These are phyloP conservation scores for Clarireedia hainanense DNA, from an alignment of 2,329 filamentous ascomycete genomes.

Conservation along the genomic window DNA sequence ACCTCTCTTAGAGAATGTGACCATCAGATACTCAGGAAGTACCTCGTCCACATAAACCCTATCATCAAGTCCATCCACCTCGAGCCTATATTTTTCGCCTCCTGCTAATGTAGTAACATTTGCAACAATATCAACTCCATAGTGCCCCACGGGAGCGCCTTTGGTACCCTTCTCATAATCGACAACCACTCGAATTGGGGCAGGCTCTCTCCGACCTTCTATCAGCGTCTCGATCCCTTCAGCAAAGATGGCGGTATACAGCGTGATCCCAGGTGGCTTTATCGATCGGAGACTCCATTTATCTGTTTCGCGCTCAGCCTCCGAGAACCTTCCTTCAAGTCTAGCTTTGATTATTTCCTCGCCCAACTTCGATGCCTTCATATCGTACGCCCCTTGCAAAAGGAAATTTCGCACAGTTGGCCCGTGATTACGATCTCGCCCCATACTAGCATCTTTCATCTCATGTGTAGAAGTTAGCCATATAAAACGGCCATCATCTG, in stretches of 20 bases:
- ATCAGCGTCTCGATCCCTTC: slow-evolving; percentile 55
- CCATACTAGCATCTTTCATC: slow-evolving; percentile 46
- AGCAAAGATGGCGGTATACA: slow-evolving; percentile 65
- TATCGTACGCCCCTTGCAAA: slow-evolving; percentile 69
- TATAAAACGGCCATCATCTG: slow-evolving; percentile 52
- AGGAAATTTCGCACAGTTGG: slow-evolving; percentile 61
- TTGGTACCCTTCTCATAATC: slow-evolving; percentile 62
- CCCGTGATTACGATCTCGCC: slow-evolving; percentile 40
- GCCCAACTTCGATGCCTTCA: slow-evolving; percentile 64
- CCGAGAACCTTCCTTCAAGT: slow-evolving; percentile 76
- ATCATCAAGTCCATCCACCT: slow-evolving; percentile 59
- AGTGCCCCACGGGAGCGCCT: slow-evolving; percentile 57
- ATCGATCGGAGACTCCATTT: slow-evolving; percentile 73
- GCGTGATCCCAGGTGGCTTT: slow-evolving; percentile 49
- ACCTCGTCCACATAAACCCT: slow-evolving; percentile 68
- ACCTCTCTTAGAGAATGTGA: slow-evolving; percentile 68
- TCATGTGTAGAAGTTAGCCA: slow-evolving; percentile 61
- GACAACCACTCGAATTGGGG: slow-evolving; percentile 63
- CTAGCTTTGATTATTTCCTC: slow-evolving; percentile 84
- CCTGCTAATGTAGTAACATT: slow-evolving; percentile 46
- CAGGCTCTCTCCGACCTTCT: slow-evolving; percentile 59
- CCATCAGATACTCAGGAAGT: slow-evolving; percentile 62
- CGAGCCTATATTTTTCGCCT: slow-evolving; percentile 48
- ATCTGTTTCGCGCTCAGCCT: slow-evolving; percentile 72
- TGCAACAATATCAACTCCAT: slow-evolving; percentile 63